These are phyloP conservation scores for Eimeria sp. DNA, from an alignment of 169 alveolate species.

Conservation along the genomic window DNA sequence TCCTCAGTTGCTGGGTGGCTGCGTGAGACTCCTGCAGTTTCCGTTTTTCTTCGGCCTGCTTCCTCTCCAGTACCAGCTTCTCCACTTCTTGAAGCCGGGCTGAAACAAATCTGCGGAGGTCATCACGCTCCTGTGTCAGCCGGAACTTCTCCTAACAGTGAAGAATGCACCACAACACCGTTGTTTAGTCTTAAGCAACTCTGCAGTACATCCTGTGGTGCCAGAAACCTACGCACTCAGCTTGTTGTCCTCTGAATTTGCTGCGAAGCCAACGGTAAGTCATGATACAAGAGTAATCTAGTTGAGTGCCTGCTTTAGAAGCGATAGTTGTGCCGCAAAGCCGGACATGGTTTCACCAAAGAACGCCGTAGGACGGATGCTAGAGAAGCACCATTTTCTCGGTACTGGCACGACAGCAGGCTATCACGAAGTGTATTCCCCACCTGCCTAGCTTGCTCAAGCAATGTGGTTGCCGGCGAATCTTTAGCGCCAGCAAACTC, in stretches of 20 bases:
- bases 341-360: not conserved
- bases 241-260: not conserved
- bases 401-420: not conserved
- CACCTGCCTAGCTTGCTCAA: conserved; percentile 51
- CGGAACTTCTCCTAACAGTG: conserved; percentile 10
- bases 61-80: conserved; percentile 50
- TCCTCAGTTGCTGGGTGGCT: conserved; percentile 19
- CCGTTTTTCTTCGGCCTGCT: conserved; percentile 54
- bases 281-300: not conserved
- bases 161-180: not conserved
- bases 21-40: conserved; percentile 37
- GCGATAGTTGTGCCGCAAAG: not conserved
- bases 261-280: not conserved
- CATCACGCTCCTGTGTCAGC: conserved; percentile 56
- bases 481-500: conserved; percentile 41
- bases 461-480: conserved; percentile 41
- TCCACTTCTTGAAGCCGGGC: conserved; percentile 71
- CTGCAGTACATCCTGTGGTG: not conserved
- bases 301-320: not conserved
- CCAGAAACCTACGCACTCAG: not conserved
- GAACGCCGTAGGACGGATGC: not conserved
- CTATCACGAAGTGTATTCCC: not conserved
- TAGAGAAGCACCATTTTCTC: not conserved
- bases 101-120: conserved; percentile 51
- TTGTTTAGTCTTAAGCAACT: not conserved